Percentiles rank a stretch among this genome's conserved stretches.
Evolutionary conservation across 1,139 yeast genomes (phyloP).

Genomic region (Wickerhamiella infanticola): DNA sequence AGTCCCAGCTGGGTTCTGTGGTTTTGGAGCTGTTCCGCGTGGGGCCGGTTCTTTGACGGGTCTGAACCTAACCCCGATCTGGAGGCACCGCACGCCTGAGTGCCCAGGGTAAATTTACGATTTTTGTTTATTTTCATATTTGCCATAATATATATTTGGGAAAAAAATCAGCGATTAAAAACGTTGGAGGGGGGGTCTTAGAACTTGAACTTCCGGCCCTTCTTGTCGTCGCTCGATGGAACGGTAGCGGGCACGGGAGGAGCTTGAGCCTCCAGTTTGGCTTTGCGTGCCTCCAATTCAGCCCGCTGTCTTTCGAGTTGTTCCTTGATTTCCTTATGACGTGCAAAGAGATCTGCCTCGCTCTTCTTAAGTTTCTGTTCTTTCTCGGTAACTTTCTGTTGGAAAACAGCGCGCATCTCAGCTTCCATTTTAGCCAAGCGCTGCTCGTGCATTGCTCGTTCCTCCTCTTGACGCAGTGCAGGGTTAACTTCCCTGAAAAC

Average conservation of each 20-base stretch:
- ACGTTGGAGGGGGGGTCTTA: neutral
- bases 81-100: too few species aligned
- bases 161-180: neutral
- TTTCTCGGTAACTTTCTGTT: constrained; percentile 91
- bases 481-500: constrained; percentile 96
- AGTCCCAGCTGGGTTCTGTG: too few species aligned
- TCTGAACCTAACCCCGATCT: too few species aligned
- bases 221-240: constrained; percentile 33
- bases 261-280: constrained; percentile 49
- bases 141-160: neutral
- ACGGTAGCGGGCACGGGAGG: neutral
- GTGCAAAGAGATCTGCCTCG: constrained; percentile 88
- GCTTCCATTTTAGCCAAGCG: constrained; percentile 88
- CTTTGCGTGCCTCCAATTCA: constrained; percentile 81
- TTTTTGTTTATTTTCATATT: too few species aligned
- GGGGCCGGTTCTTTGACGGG: too few species aligned
- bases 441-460: constrained; percentile 83
- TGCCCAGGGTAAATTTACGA: too few species aligned
- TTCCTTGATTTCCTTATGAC: constrained; percentile 96
- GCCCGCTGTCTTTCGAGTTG: constrained; percentile 76
- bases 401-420: constrained; percentile 94
- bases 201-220: constrained; percentile 14
- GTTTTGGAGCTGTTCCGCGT: too few species aligned
- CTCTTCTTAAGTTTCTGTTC: constrained; percentile 95
- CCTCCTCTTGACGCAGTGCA: constrained; percentile 83